Base-by-base conservation (phyloP, 495 filamentous ascomycete genomes). In the Pseudomonodictys pantanalensis region DNA sequence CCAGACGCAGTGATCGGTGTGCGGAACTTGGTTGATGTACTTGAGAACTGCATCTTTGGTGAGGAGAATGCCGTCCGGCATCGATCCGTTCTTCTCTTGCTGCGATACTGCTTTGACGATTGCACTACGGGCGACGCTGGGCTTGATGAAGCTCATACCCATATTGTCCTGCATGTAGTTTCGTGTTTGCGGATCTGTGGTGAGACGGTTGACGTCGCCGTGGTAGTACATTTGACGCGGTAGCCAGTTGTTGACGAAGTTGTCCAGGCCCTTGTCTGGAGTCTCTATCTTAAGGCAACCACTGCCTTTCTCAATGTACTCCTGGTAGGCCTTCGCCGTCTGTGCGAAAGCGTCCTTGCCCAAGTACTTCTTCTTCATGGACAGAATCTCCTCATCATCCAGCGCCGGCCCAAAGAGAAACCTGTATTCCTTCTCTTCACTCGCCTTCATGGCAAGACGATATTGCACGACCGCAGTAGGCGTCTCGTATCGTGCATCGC, bases 151-250 rank as follows among this genome's bases (percentile, higher is more conserved):
- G 59, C 76, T 77, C 80, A 82, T 82, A 56, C 80, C 80, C 80
- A 82, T 81, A 67, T 80, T 81, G 71, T 82, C 80, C 56, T 82
- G 80, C 22, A 82, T 64, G 66, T 81, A 82, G 65, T 82, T 82
- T 22, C 80, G 76, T 17, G 80, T 82, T 65, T 82, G 80, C 33
- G 80, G 80, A 58, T 82, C 80, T 0, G 80, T 81, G 29, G 79
- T 81, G 48, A 82, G 62, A n/a, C 80, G 78, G 66, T 82, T 82
- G 51, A 80, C 77, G 51, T 80, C 78, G 56, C 80, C 80, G 59
- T 82, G 80, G 66, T 82, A 81, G 71, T 76, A 81, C 28, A 77
- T 76, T 58, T 82, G 80, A 8, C 80, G 78, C 18, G 80, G 76
- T 24, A 82, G 71, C 80, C 80, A 82, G 68, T 81, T 75, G 69